Base-by-base conservation (phyloP, 2,329 filamentous ascomycete genomes). In the Zymoseptoria crescenta region DNA sequence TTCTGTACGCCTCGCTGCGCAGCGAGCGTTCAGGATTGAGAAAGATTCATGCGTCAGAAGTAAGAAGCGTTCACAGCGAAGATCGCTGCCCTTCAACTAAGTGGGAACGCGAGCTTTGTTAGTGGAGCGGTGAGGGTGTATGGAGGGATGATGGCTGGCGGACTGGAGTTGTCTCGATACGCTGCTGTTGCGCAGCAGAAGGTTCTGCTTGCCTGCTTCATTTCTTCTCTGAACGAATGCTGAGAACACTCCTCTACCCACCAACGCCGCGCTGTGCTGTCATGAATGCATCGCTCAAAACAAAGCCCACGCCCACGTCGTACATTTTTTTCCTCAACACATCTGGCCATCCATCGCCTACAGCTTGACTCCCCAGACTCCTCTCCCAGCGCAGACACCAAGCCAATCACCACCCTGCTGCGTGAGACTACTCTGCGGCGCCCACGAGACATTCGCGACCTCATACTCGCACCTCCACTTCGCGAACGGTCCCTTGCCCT, bases 391-490 rank as follows among this genome's bases (percentile, higher is more conserved):
- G 68, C 87, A 87, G 1, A 94, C 87, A 51, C 90, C 90, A 6
- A 95, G 77, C 90, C 90, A 95, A 66, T 95, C 90, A 20, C 88
- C 88, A 16, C 82, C 83, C 59, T 92, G 88, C 19, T 78, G 79
- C 29, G 81, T 87, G 58, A 87, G 76, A 21, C 86, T 77, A 62
- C 81, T 84, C 62, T 87, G 86, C 30, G 90, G 90, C 29, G 89
- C 88, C 89, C 90, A 95, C 64, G 87, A 89, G 13, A 95, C 79
- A 71, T 95, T 95, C 49, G 86, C 87, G 54, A 95, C 85, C 74
- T 95, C 90, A 68, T 93, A 93, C 64, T 94, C 90, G 72, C 89
- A 93, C 71, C 87, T 83, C 90, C 90, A 95, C 70, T 83, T 86
- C 4, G 87, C 87, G 3, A 88, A 83, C 0, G 90, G 90, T 21